These are phyloP conservation scores for Solanum pimpinellifolium DNA, from an alignment of 257 asterid genomes.

Conservation along the genomic window DNA sequence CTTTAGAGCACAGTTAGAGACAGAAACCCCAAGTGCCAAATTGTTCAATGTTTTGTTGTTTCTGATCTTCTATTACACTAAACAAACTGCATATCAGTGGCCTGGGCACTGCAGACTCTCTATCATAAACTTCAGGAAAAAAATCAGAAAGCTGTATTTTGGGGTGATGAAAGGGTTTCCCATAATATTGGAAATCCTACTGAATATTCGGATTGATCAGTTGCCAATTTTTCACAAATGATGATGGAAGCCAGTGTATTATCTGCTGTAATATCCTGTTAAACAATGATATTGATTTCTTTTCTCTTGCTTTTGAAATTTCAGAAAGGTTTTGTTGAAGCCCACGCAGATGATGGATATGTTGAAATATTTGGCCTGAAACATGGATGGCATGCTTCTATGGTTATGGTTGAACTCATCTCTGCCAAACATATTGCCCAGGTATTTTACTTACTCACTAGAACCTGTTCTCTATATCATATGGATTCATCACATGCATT, in stretches of 20 bases:
- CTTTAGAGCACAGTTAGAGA: neutral
- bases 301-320: neutral
- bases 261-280: neutral
- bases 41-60: neutral
- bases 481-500: neutral
- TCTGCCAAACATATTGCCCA: slow-evolving; percentile 87
- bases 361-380: slow-evolving; percentile 70
- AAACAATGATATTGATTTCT: neutral
- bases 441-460: slow-evolving; percentile 25
- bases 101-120: neutral
- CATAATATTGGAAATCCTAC: neutral
- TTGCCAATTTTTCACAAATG: neutral
- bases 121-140: neutral
- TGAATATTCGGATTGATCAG: neutral
- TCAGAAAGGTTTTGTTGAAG: slow-evolving; percentile 79
- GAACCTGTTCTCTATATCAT: neutral
- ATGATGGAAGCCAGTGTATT: neutral
- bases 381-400: slow-evolving; percentile 97
- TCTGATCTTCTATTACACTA: neutral
- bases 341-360: slow-evolving; percentile 72
- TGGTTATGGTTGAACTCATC: slow-evolving; percentile 84
- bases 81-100: neutral
- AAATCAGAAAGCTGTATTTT: neutral
- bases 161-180: neutral
- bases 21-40: neutral